Evolutionary conservation across 768 basidiomycete genomes (phyloP), one percentile per base, ranked within the genome.

Genomic region (Leccinum olivaceopallidum): DNA sequence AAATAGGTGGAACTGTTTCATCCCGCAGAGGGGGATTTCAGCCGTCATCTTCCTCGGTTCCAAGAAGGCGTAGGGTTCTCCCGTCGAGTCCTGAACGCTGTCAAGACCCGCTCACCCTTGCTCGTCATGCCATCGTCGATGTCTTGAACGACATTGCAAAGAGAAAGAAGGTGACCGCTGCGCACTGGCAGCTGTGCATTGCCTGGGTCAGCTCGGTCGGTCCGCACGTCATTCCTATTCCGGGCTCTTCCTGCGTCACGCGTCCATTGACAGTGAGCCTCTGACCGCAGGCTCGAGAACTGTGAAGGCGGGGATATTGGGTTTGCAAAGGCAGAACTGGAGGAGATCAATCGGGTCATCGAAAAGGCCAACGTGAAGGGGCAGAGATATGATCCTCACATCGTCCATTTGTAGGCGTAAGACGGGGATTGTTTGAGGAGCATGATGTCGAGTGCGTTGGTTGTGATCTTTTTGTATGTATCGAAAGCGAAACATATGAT

Each of bases 281-380:
- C 59, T 55, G 53, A 60, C 22, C 4, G 18, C 5, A 2, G 14
- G 8, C 4, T 76, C 49, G 80, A 85, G 65, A 82, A 83, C 56
- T 69, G 78, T 42, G 69, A 13, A 28, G 28, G 28, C 7, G 28
- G 1, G 28, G 78, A 80, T 24, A 65, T 86, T 50, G 69, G 62
- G 44, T 72, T 86, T 39, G 69, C 76, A 9, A 57, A 69, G 2
- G 71, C 70, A 16, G 84, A 84, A 32, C 37, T 77, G 16, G 62
- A 71, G 56, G 75, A 76, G 55, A 77, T 85, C 12, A 70, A 78
- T 36, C 64, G 71, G 34, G 67, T 79, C 18, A 62, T 84, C 2
- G 69, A 75, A n/a, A 68, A 62, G 13, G 65, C 71, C 30, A 69
- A 73, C 4, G 72, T 82, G 36, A 75, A 75, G 60, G 84, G 83